phyloP scores from a whole-genome alignment of 257 asterid species.

The Ballota nigra region DNA sequence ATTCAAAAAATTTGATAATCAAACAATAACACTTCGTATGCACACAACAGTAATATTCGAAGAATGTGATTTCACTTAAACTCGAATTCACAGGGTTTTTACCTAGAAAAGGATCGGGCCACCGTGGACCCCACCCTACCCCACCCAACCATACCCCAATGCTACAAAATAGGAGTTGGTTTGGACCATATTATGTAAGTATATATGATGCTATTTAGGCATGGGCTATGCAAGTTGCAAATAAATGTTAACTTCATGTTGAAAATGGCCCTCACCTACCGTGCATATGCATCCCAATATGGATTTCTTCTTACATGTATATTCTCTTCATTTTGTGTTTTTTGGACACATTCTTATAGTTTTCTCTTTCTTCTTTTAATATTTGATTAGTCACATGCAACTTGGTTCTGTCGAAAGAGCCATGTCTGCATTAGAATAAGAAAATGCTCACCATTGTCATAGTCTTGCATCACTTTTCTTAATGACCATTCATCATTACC shows the following conservation, averaged over 20 bases:
- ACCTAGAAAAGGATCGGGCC: not conserved
- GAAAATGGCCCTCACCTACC: constrained; percentile 18
- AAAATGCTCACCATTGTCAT: constrained; percentile 13
- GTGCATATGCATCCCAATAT: constrained; percentile 30
- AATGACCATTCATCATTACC: not conserved
- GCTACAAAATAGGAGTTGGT: constrained; percentile 22
- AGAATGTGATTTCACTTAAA: no score
- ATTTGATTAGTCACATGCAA: constrained; percentile 47
- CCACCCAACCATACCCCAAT: not conserved
- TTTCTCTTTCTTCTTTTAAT: constrained; percentile 13
- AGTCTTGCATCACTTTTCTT: not conserved
- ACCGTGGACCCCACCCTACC: not conserved
- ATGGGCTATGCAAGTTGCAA: constrained; percentile 40
- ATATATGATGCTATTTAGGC: constrained; percentile 23
- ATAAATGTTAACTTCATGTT: not conserved
- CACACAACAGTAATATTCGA: no score
- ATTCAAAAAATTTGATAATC: no score
- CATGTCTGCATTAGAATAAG: constrained; percentile 28
- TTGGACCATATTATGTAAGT: constrained; percentile 5
- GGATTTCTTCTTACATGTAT: not conserved
- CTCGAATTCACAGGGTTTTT: no score
- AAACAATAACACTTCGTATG: no score
- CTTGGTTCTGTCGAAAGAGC: constrained; percentile 35
- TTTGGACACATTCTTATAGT: constrained; percentile 23
- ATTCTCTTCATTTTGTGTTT: not conserved